Evolutionary conservation across 1,284 basidiomycete species (phyloP).

Genomic region (Cutaneotrichosporon sp.): DNA sequence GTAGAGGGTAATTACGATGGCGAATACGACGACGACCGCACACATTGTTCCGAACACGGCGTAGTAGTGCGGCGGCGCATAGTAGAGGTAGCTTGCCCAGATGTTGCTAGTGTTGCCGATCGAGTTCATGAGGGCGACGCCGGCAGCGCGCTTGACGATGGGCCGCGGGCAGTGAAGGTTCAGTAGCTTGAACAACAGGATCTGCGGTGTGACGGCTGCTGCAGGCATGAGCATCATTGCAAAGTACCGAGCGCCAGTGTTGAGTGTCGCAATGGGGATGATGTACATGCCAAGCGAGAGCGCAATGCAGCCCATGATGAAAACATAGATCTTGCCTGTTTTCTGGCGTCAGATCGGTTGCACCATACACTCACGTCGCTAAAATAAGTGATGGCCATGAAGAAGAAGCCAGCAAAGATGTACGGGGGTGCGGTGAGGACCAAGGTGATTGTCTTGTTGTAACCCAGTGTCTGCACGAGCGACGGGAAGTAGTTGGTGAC

Average conservation of each 20-base stretch:
- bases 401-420: conserved; percentile 40
- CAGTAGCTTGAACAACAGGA: conserved; percentile 42
- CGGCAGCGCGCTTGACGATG: conserved; percentile 36
- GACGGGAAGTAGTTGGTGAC: conserved; percentile 49
- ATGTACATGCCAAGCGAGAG: conserved; percentile 68
- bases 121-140: conserved; percentile 36
- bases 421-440: conserved; percentile 50
- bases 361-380: conserved; percentile 7
- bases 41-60: conserved; percentile 26
- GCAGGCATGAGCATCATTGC: conserved; percentile 39
- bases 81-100: conserved; percentile 26
- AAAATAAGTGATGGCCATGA: conserved; percentile 2
- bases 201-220: conserved; percentile 30
- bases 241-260: conserved; percentile 46
- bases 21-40: conserved; percentile 19
- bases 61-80: conserved; percentile 24
- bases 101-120: conserved; percentile 34
- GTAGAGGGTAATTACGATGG: conserved; percentile 32
- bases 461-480: conserved; percentile 41
- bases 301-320: conserved; percentile 28
- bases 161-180: conserved; percentile 39
- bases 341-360: neutral
- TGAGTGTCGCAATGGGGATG: conserved; percentile 60
- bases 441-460: conserved; percentile 45
- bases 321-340: conserved; percentile 28